Percentiles rank a stretch among this genome's conserved stretches.
Conservation (phyloP, 331 rosid genomes). For the Cydonia oblonga region DNA sequence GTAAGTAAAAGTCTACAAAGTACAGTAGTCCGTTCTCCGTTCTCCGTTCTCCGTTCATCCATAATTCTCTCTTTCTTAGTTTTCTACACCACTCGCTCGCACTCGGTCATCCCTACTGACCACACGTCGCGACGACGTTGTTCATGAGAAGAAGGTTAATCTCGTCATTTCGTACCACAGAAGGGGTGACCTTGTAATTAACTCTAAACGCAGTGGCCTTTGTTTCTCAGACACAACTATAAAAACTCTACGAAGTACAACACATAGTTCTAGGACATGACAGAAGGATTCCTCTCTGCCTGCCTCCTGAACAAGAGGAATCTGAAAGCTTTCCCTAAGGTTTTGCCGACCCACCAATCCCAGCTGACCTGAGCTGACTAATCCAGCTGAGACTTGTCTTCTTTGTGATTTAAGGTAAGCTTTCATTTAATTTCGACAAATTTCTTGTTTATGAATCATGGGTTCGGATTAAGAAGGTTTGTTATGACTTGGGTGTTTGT, state of each 20-base stretch:
- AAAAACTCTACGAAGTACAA: neutral
- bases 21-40: no score
- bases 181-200: constrained; percentile 6
- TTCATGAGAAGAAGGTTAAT: neutral
- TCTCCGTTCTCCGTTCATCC: no score
- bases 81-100: neutral
- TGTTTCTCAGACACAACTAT: neutral
- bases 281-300: neutral
- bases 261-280: neutral
- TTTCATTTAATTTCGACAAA: neutral
- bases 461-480: neutral
- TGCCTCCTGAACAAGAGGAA: neutral
- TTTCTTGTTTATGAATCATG: neutral
- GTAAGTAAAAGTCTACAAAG: no score
- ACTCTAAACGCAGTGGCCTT: neutral
- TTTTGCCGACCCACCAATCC: neutral
- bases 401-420: neutral
- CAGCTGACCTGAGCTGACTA: neutral
- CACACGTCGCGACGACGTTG: neutral
- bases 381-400: neutral
- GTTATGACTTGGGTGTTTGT: neutral
- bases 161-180: neutral
- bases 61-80: no score
- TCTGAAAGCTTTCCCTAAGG: neutral
- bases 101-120: neutral